A percentile compares a stretch with the other conserved stretches of the same genome.
Evolutionary conservation across 345 rosid species (phyloP).

Genomic region (Acer negundo): DNA sequence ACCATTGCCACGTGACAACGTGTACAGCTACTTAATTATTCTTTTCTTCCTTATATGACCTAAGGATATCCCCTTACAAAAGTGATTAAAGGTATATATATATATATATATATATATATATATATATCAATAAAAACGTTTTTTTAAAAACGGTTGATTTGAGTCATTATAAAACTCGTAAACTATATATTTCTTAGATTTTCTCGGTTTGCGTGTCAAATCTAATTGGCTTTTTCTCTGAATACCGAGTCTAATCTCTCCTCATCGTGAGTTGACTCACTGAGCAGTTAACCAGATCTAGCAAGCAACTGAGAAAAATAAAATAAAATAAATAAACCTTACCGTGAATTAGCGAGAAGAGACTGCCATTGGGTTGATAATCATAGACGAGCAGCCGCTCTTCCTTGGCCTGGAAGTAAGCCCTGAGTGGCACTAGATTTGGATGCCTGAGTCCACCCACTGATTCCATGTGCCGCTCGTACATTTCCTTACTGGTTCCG

Average conservation of each 20-base stretch:
- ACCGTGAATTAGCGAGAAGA: slow-evolving; percentile 86
- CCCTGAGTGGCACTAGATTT: slow-evolving; percentile 83
- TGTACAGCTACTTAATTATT: not conserved
- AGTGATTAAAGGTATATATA: too few relatives aligned
- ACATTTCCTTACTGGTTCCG: slow-evolving; percentile 53
- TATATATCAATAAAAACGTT: too few relatives aligned
- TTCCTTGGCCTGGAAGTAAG: slow-evolving; percentile 80
- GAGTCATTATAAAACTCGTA: too few relatives aligned
- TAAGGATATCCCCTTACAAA: too few relatives aligned
- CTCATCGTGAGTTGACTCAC: not conserved
- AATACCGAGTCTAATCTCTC: slow-evolving; percentile 5
- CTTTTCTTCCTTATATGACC: too few relatives aligned
- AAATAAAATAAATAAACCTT: not conserved
- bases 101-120: too few relatives aligned
- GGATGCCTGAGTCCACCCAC: slow-evolving; percentile 95
- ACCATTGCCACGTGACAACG: not conserved
- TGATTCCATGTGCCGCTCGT: slow-evolving; percentile 90
- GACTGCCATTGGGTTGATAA: slow-evolving; percentile 93
- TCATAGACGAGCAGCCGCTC: slow-evolving; percentile 85
- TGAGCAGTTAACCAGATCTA: not conserved
- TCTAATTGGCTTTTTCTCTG: not conserved
- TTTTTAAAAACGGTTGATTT: too few relatives aligned
- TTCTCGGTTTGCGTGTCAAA: not conserved
- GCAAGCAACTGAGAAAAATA: not conserved
- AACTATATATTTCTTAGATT: too few relatives aligned